These are phyloP conservation scores for Phylloporus scabripes DNA, from an alignment of 768 basidiomycete genomes.

Conservation along the genomic window DNA sequence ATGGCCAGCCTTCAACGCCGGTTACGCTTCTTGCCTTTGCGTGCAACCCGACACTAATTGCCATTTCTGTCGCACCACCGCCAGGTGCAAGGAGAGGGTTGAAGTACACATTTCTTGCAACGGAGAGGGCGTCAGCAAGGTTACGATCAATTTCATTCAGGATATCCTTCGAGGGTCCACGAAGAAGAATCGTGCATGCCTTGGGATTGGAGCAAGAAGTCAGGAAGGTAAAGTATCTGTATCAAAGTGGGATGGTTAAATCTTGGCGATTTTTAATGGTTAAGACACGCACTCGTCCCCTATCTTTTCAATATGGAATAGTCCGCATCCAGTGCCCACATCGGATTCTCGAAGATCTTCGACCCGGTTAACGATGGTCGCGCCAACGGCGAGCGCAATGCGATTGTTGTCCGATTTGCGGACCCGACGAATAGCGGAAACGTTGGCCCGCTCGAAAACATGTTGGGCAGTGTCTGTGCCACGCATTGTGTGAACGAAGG, in stretches of 20 bases:
- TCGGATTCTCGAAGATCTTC: conserved; percentile 93
- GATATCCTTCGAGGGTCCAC: conserved; percentile 97
- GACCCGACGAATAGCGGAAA: conserved; percentile 94
- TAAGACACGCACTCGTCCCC: conserved; percentile 71
- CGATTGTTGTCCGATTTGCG: conserved; percentile 99
- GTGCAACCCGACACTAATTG: conserved; percentile 83
- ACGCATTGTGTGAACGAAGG: neutral
- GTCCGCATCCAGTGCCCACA: conserved; percentile 87
- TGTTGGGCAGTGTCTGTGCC: conserved; percentile 85
- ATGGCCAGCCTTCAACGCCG: conserved; percentile 90
- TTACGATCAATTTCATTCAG: conserved; percentile 98
- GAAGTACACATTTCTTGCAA: conserved; percentile 95
- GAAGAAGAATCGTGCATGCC: conserved; percentile 96
- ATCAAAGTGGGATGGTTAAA: neutral
- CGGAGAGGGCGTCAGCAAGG: conserved; percentile 94
- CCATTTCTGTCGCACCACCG: conserved; percentile 98
- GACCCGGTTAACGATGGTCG: conserved; percentile 93
- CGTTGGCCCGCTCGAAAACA: conserved; percentile 77
- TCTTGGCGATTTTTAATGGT: neutral
- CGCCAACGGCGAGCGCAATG: conserved; percentile 91
- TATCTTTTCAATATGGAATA: conserved; percentile 97
- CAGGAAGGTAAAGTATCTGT: conserved; percentile 94
- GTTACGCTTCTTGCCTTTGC: conserved; percentile 72
- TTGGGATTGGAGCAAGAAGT: conserved; percentile 88
- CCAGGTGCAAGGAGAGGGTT: conserved; percentile 92